Conservation (phyloP, 2,329 filamentous ascomycete species). For the Helminthosporium solani region DNA sequence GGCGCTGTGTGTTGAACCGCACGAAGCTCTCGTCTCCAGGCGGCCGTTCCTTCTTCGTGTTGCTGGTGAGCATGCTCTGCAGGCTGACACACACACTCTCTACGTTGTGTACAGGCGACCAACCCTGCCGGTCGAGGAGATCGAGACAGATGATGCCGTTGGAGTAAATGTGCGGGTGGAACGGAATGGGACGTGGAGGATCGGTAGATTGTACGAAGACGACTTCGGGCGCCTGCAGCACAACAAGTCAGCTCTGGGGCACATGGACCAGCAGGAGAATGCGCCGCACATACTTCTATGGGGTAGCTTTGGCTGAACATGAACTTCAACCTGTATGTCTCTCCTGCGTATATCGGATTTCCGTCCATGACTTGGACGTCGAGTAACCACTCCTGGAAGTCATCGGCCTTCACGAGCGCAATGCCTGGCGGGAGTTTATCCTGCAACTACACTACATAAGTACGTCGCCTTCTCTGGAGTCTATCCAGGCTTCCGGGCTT, state of each 20-base stretch:
- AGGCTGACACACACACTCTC: constrained; percentile 97
- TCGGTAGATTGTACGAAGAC: constrained; percentile 67
- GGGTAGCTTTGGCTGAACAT: constrained; percentile 82
- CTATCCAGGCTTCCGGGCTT: constrained; percentile 53
- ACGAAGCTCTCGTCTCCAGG: constrained; percentile 91
- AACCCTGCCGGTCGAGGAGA: constrained; percentile 81
- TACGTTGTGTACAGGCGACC: constrained; percentile 95
- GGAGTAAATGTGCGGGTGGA: constrained; percentile 96
- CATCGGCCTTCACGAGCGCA: constrained; percentile 74
- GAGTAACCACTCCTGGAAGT: constrained; percentile 86
- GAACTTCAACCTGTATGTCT: constrained; percentile 85
- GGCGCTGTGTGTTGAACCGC: constrained; percentile 71
- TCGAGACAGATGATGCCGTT: constrained; percentile 99
- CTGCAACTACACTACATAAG: constrained; percentile 52
- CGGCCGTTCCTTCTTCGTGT: constrained; percentile 86
- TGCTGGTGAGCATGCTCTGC: constrained; percentile 97
- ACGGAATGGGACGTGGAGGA: constrained; percentile 68
- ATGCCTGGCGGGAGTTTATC: constrained; percentile 67
- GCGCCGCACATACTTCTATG: constrained; percentile 58
- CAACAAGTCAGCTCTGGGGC: neutral
- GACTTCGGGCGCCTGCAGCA: constrained; percentile 85
- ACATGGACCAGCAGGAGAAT: neutral
- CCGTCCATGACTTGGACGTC: constrained; percentile 88
- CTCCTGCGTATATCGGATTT: constrained; percentile 81
- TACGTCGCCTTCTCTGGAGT: neutral